Conservation (phyloP, 192 early-diverging fungal species). For the Coemansia sp. region DNA sequence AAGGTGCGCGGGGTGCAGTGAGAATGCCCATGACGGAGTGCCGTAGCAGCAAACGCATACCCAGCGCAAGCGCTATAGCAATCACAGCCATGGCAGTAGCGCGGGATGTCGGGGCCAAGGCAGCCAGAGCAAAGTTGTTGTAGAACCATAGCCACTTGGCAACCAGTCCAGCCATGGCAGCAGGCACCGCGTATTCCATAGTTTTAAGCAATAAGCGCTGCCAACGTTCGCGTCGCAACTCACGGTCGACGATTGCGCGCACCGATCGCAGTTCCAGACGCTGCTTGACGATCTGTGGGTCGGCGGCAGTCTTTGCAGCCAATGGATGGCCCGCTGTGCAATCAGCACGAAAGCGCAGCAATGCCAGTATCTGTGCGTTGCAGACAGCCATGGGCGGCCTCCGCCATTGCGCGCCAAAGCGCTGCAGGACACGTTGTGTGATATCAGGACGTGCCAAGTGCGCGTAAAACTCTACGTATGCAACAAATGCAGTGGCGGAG, state of each 20-base stretch:
- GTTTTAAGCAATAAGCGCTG: constrained; percentile 16
- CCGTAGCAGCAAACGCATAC: constrained; percentile 18
- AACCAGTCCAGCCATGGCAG: not conserved
- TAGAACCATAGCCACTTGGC: constrained; percentile 2
- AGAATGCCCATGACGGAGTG: constrained; percentile 36
- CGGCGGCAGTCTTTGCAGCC: not conserved
- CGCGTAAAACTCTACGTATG: constrained; percentile 43
- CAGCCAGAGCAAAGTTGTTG: not conserved
- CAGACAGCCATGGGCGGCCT: constrained; percentile 15
- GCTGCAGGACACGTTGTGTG: constrained; percentile 22
- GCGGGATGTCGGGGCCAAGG: not conserved
- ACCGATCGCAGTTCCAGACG: constrained; percentile 10
- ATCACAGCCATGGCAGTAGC: not conserved
- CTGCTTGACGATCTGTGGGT: not conserved
- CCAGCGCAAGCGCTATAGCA: not conserved
- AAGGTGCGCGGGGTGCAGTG: constrained; percentile 12
- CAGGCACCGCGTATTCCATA: constrained; percentile 19
- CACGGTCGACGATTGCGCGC: constrained; percentile 12
- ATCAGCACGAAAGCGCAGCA: constrained; percentile 21
- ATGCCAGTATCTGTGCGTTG: constrained; percentile 29
- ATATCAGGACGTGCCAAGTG: constrained; percentile 41
- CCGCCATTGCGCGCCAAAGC: constrained; percentile 17
- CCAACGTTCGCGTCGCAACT: constrained; percentile 17
- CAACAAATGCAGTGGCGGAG: not conserved
- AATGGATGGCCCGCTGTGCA: not conserved